phyloP scores from a whole-genome alignment of 2,329 filamentous ascomycete genomes.

The Dactylellina drechsleri region DNA sequence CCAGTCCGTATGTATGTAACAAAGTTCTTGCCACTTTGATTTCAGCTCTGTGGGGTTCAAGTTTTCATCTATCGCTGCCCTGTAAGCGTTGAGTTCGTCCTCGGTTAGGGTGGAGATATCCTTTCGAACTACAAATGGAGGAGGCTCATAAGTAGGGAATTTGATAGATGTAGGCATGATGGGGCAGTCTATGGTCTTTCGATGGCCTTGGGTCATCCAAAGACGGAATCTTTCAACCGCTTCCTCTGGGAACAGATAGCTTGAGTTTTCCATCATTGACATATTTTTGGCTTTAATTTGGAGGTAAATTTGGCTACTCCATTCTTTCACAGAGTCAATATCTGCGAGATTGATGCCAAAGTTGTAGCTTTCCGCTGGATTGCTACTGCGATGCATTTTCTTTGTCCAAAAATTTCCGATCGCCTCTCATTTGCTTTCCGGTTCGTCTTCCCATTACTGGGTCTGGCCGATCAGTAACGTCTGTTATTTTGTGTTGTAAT shows the following conservation, averaged over 20 bases:
- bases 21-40: constrained; percentile 51
- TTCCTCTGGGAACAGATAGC: constrained; percentile 46
- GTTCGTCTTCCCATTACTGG: constrained; percentile 49
- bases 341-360: constrained; percentile 25
- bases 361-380: constrained; percentile 5
- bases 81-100: constrained; percentile 33
- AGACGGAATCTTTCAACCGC: constrained; percentile 37
- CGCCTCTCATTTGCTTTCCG: constrained; percentile 5
- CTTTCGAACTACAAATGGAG: constrained; percentile 25
- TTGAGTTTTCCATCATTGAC: constrained; percentile 38
- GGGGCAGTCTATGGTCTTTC: background rate
- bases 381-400: constrained; percentile 35
- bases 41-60: constrained; percentile 7
- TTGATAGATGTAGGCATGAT: constrained; percentile 13
- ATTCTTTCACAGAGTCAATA: constrained; percentile 19
- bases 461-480: background rate
- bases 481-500: constrained; percentile 3
- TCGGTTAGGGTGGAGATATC: constrained; percentile 39
- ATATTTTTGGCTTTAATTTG: constrained; percentile 33
- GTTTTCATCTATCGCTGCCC: constrained; percentile 39
- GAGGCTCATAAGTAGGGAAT: constrained; percentile 25
- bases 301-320: constrained; percentile 42
- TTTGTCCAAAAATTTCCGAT: constrained; percentile 33
- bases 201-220: constrained; percentile 50
- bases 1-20: constrained; percentile 46